Evolutionary conservation across 148 eudicot genomes (phyloP).

Genomic region (Chenopodium album): DNA sequence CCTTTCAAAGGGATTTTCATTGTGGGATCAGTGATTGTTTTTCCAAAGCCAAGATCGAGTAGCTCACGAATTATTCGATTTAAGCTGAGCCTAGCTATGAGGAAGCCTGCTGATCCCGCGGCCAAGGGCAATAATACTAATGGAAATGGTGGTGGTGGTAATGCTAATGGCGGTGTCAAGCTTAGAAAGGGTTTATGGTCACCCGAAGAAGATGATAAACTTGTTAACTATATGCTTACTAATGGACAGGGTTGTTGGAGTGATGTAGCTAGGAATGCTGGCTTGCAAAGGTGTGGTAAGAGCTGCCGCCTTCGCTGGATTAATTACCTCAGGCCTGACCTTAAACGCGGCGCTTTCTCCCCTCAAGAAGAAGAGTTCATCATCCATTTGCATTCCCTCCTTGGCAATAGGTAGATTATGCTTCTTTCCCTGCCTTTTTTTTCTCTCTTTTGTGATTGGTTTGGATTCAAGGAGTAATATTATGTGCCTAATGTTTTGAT

Average conservation of each 20-base stretch:
- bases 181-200: slow-evolving; percentile 67
- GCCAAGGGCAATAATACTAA: slow-evolving; percentile 24
- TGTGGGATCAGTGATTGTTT: not conserved
- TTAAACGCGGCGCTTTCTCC: slow-evolving; percentile 61
- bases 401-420: slow-evolving; percentile 46
- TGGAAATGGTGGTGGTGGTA: not conserved
- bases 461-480: not conserved
- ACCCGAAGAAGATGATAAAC: slow-evolving; percentile 68
- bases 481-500: not conserved
- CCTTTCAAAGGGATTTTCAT: not conserved
- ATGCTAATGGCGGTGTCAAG: slow-evolving; percentile 17
- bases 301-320: slow-evolving; percentile 69
- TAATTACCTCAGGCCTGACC: slow-evolving; percentile 62
- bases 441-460: not conserved
- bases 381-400: slow-evolving; percentile 57
- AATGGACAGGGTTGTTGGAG: slow-evolving; percentile 66
- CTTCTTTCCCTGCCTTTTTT: not conserved
- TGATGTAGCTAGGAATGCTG: slow-evolving; percentile 69
- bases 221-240: slow-evolving; percentile 56
- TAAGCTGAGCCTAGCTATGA: slow-evolving; percentile 27
- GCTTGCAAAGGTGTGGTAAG: slow-evolving; percentile 58
- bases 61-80: too few species aligned
- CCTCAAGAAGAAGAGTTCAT: slow-evolving; percentile 65
- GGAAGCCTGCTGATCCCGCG: slow-evolving; percentile 46
- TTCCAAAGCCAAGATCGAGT: not conserved